These are phyloP conservation scores for Malus sylvestris DNA, from an alignment of 306 rosid genomes.

Conservation along the genomic window DNA sequence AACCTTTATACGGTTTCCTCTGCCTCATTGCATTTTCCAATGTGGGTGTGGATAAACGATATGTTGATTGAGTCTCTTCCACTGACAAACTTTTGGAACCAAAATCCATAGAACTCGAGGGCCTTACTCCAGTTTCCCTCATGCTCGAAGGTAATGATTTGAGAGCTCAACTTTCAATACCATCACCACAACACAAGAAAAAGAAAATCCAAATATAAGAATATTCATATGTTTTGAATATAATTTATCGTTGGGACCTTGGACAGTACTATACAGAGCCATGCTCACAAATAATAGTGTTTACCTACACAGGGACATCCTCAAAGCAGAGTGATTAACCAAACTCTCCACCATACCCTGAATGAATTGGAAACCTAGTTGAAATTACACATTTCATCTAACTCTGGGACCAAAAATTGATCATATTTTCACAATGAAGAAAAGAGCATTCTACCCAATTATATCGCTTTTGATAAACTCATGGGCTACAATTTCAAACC, in stretches of 20 bases:
- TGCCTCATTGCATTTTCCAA: conserved; percentile 39
- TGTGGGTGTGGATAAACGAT: conserved; percentile 28
- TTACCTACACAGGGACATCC: too few species aligned
- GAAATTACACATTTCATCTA: too few species aligned
- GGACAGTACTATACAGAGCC: neutral
- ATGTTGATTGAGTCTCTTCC: conserved; percentile 28
- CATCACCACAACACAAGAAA: conserved; percentile 28
- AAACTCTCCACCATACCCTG: too few species aligned
- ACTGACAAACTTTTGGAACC: conserved; percentile 31
- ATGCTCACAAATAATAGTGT: too few species aligned
- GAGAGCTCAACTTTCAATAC: conserved; percentile 58
- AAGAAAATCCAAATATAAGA: conserved; percentile 5
- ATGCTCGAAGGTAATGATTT: conserved; percentile 78
- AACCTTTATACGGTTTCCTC: conserved; percentile 70
- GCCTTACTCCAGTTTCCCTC: conserved; percentile 99
- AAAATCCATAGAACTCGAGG: conserved; percentile 66
- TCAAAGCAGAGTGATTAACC: too few species aligned
- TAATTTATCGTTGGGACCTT: neutral
- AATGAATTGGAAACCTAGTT: too few species aligned
- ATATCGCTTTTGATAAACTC: neutral
- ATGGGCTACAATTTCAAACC: neutral
- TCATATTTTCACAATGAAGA: too few species aligned
- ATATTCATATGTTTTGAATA: neutral
- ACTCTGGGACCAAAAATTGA: too few species aligned
- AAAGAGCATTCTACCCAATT: too few species aligned